Base-by-base conservation (phyloP, 805 yeast species). In the Ogataea nakhonphanomensis region DNA sequence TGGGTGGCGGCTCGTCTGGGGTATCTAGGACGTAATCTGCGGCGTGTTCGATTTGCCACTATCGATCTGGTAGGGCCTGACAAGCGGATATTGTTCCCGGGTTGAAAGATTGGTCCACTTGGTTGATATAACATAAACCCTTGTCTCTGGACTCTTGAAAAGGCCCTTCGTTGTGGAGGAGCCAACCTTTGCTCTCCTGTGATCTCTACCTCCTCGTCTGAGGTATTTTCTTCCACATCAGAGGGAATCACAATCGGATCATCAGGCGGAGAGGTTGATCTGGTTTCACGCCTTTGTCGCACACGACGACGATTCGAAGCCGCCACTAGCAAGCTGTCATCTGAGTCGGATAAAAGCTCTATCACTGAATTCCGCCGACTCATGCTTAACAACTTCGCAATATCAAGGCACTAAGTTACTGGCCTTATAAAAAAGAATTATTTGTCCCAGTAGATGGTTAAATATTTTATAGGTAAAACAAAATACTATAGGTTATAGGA, bases 161-260 rank as follows among this genome's bases (percentile, higher is more conserved):
- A 35, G 8, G 41, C 37, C 10, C 52, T 26, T 23, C 33, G 44
- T 12, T 45, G 43, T 22, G 31, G 25, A 7, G 47, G 45, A 3
- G 35, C 45, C 7, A 50, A 32, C n/a, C 25, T 32, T 10, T 50
- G 48, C 34, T 52, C 59, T 15, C 59, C 54, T 3, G 52, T 43
- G 20, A 54, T 42, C 27, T 53, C 45, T 9, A 55, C 45, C 6
- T 55, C 59, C 21, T 50, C 59, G 28, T 54, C 57, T 4, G 46
- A 41, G 17, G 26, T 37, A 5, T 27, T 25, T 20, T 47, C 48
- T 20, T 47, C 51, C 8, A 35, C 47, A 36, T 54, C 57, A 0
- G 57, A 53, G 4, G 45, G 39, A 22, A 54, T 46, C 24, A 54
- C 33, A 24, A 54, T 54, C 3, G 57, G 47, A n/a, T 47, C 44